Evolutionary conservation across 2,329 filamentous ascomycete genomes (phyloP).

Genomic region (Cladobotryum protrusum): DNA sequence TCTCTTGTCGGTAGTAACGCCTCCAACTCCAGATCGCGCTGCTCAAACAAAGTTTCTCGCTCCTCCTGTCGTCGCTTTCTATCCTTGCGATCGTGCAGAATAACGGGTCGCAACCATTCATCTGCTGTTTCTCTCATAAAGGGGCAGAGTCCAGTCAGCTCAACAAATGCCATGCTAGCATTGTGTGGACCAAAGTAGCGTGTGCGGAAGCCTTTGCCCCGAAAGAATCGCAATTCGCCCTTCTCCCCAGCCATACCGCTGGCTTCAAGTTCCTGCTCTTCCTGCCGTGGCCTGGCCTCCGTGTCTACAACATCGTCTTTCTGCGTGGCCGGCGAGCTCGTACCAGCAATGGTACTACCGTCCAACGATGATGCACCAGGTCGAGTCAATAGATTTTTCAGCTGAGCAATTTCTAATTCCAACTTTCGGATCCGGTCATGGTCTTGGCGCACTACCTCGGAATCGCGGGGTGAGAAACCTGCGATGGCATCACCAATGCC

Average conservation of each 20-base stretch:
- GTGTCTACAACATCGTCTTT: constrained; percentile 34
- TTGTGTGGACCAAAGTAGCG: constrained; percentile 56
- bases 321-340: constrained; percentile 39
- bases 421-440: constrained; percentile 53
- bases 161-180: constrained; percentile 53
- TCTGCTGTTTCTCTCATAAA: constrained; percentile 59
- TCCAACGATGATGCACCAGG: constrained; percentile 39
- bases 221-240: constrained; percentile 51
- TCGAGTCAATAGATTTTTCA: constrained; percentile 46
- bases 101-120: constrained; percentile 54
- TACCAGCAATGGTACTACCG: constrained; percentile 44
- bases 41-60: constrained; percentile 42
- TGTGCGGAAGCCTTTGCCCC: constrained; percentile 53
- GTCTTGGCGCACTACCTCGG: constrained; percentile 38
- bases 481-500: constrained; percentile 25
- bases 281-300: constrained; percentile 27
- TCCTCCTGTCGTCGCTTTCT: constrained; percentile 47
- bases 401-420: constrained; percentile 52
- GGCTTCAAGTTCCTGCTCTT: constrained; percentile 35
- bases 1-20: constrained; percentile 41
- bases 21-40: constrained; percentile 45
- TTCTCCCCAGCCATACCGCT: constrained; percentile 38
- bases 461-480: constrained; percentile 29
- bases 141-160: constrained; percentile 50
- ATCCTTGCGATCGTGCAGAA: constrained; percentile 50